phyloP scores from a whole-genome alignment of 176 grass and related monocot genomes.

The Puccinellia tenuiflora region DNA sequence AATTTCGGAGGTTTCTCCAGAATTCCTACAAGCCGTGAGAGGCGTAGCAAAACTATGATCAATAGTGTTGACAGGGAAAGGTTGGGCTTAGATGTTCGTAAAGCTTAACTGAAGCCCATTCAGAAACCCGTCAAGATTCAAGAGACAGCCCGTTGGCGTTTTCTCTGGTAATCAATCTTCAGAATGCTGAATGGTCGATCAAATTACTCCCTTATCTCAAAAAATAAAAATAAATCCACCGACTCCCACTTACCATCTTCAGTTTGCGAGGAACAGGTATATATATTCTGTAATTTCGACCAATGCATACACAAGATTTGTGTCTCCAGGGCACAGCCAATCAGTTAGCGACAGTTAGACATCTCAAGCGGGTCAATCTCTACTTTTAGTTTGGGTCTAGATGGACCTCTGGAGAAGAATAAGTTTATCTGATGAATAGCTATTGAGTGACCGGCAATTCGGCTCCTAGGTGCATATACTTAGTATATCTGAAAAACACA shows the following conservation, averaged over 20 bases:
- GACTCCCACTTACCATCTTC: neutral
- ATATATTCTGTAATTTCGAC: neutral
- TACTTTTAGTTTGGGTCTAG: too few species aligned
- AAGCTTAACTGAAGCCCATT: neutral
- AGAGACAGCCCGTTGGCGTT: neutral
- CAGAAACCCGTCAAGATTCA: neutral
- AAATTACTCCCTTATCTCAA: too few species aligned
- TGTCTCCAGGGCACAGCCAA: neutral
- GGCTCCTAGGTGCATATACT: too few species aligned
- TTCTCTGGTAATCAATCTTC: neutral
- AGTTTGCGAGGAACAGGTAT: neutral
- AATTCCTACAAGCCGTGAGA: neutral
- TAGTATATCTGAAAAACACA: too few species aligned
- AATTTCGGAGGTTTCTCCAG: neutral
- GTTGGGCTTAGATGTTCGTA: neutral
- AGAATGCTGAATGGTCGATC: neutral
- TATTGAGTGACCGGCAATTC: too few species aligned
- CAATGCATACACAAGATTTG: neutral
- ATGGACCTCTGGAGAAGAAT: too few species aligned
- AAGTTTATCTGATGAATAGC: too few species aligned
- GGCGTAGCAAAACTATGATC: neutral
- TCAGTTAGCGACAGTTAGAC: neutral
- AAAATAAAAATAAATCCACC: too few species aligned
- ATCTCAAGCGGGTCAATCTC: too few species aligned
- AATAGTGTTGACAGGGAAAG: neutral